phyloP scores from a whole-genome alignment of 441 rosid genomes.

The Daphne laureola region DNA sequence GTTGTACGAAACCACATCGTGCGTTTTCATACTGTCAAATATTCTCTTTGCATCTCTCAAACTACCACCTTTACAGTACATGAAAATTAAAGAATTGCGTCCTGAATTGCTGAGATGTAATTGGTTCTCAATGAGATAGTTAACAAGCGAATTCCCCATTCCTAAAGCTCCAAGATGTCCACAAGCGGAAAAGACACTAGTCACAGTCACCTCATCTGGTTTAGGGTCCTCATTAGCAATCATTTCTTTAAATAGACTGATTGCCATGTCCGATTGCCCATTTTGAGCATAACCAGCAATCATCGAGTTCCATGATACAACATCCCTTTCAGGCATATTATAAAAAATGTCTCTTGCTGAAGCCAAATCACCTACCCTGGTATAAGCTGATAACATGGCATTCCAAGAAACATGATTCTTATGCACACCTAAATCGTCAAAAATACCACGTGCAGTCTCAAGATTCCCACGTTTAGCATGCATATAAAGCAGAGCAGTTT shows the following conservation, averaged over 20 bases:
- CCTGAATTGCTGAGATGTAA: constrained; percentile 41
- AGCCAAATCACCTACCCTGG: constrained; percentile 32
- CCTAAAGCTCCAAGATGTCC: constrained; percentile 39
- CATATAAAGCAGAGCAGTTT: constrained; percentile 33
- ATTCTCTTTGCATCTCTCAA: constrained; percentile 34
- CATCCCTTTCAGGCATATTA: constrained; percentile 24
- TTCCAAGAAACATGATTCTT: constrained; percentile 65
- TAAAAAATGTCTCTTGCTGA: constrained; percentile 28
- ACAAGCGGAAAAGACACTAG: constrained; percentile 50
- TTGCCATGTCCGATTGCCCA: constrained; percentile 14
- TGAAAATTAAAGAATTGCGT: constrained; percentile 50
- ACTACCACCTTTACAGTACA: constrained; percentile 53
- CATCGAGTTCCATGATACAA: constrained; percentile 40
- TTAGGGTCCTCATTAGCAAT: constrained; percentile 25
- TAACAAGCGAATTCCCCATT: constrained; percentile 29
- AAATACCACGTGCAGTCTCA: constrained; percentile 21
- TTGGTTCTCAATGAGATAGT: constrained; percentile 41
- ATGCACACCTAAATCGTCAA: constrained; percentile 19
- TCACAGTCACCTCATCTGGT: constrained; percentile 50
- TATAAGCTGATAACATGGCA: constrained; percentile 46
- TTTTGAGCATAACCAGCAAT: constrained; percentile 33
- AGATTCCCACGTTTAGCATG: constrained; percentile 33
- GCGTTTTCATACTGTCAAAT: constrained; percentile 31
- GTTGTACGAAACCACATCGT: constrained; percentile 37
- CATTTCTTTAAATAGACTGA: constrained; percentile 26